Conservation (phyloP, 495 filamentous ascomycete species). For the Extremus antarcticus region DNA sequence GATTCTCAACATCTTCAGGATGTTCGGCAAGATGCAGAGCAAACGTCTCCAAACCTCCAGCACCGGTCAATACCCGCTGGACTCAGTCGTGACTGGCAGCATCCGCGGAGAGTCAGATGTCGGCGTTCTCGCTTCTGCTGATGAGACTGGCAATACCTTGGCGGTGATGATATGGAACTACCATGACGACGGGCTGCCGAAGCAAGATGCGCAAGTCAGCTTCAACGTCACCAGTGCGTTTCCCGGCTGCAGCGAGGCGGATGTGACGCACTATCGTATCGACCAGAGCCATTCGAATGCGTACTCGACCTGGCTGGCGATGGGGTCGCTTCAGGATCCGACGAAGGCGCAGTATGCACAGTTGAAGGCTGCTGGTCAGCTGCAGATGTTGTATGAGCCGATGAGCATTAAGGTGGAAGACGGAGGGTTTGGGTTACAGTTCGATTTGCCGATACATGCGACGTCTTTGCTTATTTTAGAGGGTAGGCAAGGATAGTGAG, state of each 20-base stretch:
- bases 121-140: constrained; percentile 10
- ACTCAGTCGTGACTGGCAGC: constrained; percentile 5
- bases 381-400: constrained; percentile 9
- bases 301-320: constrained; percentile 14
- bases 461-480: constrained; percentile 14
- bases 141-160: constrained; percentile 6
- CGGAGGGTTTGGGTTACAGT: constrained; percentile 6
- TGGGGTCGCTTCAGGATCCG: constrained; percentile 15
- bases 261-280: constrained; percentile 16
- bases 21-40: constrained; percentile 18
- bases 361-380: constrained; percentile 15
- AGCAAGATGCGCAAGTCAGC: constrained; percentile 12
- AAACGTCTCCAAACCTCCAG: constrained; percentile 7
- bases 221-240: constrained; percentile 2
- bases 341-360: constrained; percentile 8
- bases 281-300: constrained; percentile 13
- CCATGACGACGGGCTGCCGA: constrained; percentile 17
- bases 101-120: constrained; percentile 12
- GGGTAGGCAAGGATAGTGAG: not conserved
- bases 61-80: constrained; percentile 10
- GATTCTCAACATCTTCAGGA: constrained; percentile 16
- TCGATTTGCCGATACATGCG: constrained; percentile 16
- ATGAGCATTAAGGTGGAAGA: not conserved
- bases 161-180: constrained; percentile 18
- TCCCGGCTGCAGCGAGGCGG: not conserved